Evolutionary conservation across 2,329 filamentous ascomycete species (phyloP), one percentile per base, ranked within the genome.

Genomic region (Apiospora malaysiana): DNA sequence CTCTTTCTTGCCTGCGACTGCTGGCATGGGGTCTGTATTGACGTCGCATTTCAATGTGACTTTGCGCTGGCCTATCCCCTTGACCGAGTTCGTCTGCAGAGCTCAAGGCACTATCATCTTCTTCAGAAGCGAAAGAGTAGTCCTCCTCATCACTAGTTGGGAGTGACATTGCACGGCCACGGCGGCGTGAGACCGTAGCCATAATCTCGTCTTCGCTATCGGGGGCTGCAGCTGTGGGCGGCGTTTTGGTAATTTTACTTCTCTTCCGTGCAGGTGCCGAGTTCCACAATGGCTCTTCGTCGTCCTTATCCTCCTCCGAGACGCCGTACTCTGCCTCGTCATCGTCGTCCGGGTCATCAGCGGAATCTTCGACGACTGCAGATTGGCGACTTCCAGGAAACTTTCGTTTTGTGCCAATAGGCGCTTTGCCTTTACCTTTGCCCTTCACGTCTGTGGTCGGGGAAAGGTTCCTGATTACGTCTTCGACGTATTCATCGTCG

Each of bases 91-190:
- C 56, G 16, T 40, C 51, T 47, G 46, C 70, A 68, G 67, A 40
- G n/a, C 25, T 71, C 59, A 7, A 2, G 16, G 56, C 49, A 7
- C 37, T 72, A 25, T 72, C 71, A 4, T 76, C 72, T 10, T 70
- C 70, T 18, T 63, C 72, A 8, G 70, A 71, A 18, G 46, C 32
- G 12, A 45, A 70, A 21, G 70, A 63, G 23, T 71, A 68, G 25
- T 78, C 76, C 7, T 79, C 76, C 10, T 72, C 75, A 32, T 75
- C 68, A 23, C 72, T 74, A 68, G 71, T 73, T 63, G 75, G 75
- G 68, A 72, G 68, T 27, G 72, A 45, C 59, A 75, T 73, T 49
- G 72, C 73, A 59, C 73, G 65, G 32, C 47, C 32, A 12, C 37
- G n/a, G 9, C 25, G 66, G n/a, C 32, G 37, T 9, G 27, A 16